These are phyloP conservation scores for Schizosaccharomyces octosporus DNA, from an alignment of 805 yeast genomes.

Conservation along the genomic window DNA sequence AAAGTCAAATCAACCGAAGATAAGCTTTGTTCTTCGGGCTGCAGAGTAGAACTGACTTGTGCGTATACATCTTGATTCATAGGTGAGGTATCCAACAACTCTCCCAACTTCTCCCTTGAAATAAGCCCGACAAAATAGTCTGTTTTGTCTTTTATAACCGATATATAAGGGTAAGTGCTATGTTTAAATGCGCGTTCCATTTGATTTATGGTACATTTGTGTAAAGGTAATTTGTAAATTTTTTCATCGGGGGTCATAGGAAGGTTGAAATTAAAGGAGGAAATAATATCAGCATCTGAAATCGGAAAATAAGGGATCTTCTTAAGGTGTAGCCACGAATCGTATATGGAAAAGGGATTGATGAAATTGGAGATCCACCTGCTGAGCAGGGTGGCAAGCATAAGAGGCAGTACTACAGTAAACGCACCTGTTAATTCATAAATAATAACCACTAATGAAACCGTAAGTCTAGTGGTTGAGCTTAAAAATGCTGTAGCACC, in stretches of 20 bases:
- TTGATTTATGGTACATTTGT: neutral
- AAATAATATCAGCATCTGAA: neutral
- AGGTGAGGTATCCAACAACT: neutral
- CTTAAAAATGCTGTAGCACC: slow-evolving; percentile 92
- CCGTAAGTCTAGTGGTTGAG: slow-evolving; percentile 79
- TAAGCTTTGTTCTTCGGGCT: neutral
- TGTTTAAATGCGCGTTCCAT: neutral
- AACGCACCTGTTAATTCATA: slow-evolving; percentile 91
- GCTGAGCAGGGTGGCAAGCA: slow-evolving; percentile 83
- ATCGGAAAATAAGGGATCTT: neutral
- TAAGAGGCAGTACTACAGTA: slow-evolving; percentile 73
- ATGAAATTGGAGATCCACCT: slow-evolving; percentile 48
- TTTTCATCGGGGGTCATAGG: neutral
- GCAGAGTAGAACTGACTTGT: neutral
- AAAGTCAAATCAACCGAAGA: neutral
- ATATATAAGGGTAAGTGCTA: neutral
- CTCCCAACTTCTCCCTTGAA: neutral
- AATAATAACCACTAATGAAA: slow-evolving; percentile 85
- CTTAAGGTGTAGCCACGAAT: neutral
- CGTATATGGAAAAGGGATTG: slow-evolving; percentile 5
- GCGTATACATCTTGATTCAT: neutral
- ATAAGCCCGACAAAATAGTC: neutral
- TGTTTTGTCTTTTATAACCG: neutral
- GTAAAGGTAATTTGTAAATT: neutral
- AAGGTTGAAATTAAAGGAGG: neutral